Base-by-base conservation (phyloP, 2,329 filamentous ascomycete genomes). In the Hypoxylon sp. region DNA sequence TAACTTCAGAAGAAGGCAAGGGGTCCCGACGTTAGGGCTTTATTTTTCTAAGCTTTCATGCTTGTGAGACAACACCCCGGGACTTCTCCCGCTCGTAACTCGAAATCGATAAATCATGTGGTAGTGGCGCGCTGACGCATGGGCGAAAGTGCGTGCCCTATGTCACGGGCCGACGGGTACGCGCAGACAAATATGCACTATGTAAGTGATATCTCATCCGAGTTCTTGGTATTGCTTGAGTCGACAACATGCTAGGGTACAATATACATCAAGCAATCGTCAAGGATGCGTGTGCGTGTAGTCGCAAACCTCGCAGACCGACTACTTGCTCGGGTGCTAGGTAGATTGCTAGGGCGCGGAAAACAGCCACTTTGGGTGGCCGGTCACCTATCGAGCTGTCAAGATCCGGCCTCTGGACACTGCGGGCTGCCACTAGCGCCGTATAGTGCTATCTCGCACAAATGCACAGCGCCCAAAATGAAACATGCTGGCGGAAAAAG, bases 141-240 rank as follows among this genome's bases (percentile, higher is more conserved):
- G 54, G 55, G 42, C 46, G 33, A 60, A 56, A 37, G 42, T 46
- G 37, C 14, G 22, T 49, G 30, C 64, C 33, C 56, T 55, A 58
- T 54, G 61, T 63, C 57, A 65, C 66, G 53, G 48, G 42, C 53
- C 44, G 57, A 53, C 66, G 62, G 57, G 54, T 66, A 33, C 58
- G 65, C 63, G 66, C 66, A 69, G 66, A 53, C 49, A 62, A 49
- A 50, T 59, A 42, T 22, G 40, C 20, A 44, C 40, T 44, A 56
- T 25, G 48, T 63, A 60, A 14, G 31, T 51, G 8, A 42, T 60
- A n/a, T 48, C 14, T 42, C 50, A 31, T 63, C 50, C 55, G 44
- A 65, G 44, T 44, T 37, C 59, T 66, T 69, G 67, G 66, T 66
- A 69, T 66, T 69, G 59, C 62, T 69, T 64, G 62, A 66, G 44